Conservation (phyloP, 306 rosid species). For the Medicago arabica region DNA sequence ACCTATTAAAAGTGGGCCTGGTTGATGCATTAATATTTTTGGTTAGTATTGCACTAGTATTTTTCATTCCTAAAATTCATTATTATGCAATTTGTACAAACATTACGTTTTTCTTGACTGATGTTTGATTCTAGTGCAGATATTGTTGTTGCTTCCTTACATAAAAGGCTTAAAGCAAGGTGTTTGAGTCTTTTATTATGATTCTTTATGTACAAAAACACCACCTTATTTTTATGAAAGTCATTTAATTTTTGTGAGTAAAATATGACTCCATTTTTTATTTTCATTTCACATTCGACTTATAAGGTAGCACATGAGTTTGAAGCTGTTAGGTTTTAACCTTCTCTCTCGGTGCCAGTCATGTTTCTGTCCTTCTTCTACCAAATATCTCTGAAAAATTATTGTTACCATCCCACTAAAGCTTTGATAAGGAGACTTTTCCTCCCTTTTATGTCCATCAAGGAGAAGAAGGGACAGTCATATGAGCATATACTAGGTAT, state of each 20-base stretch:
- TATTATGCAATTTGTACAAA: slow-evolving; percentile 1
- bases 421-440: too few relatives aligned
- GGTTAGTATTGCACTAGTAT: slow-evolving; percentile 53
- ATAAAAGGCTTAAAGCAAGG: slow-evolving; percentile 51
- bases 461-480: too few relatives aligned
- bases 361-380: slow-evolving; percentile 93
- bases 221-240: neutral
- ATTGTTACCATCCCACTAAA: too few relatives aligned
- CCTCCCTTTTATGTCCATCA: too few relatives aligned
- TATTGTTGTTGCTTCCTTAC: slow-evolving; percentile 81
- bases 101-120: slow-evolving; percentile 28
- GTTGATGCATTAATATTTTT: slow-evolving; percentile 91
- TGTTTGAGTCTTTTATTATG: too few relatives aligned
- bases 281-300: slow-evolving; percentile 18
- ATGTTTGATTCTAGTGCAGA: slow-evolving; percentile 58
- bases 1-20: slow-evolving; percentile 64
- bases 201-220: neutral
- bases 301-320: slow-evolving; percentile 30
- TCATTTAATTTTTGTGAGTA: too few relatives aligned
- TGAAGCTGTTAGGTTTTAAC: slow-evolving; percentile 76
- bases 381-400: slow-evolving; percentile 32
- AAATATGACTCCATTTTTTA: too few relatives aligned
- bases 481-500: too few relatives aligned
- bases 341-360: slow-evolving; percentile 93
- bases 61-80: neutral